Evolutionary conservation across 805 yeast species (phyloP), one percentile per base, ranked within the genome.

Genomic region (Pichia exigua): DNA sequence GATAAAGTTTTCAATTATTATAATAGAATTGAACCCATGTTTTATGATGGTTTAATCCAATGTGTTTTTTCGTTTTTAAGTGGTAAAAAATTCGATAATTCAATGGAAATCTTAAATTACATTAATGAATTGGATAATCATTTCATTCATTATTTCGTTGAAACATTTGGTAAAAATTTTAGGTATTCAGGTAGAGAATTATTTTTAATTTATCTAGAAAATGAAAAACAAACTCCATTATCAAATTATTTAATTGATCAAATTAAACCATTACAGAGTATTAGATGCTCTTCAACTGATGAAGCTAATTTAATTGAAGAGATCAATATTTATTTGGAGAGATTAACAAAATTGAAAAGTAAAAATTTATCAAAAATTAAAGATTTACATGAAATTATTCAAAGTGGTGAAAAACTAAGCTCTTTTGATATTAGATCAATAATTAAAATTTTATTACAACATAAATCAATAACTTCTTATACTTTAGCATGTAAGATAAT

Each of bases 401-500:
- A 52, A 17, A 42, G 43, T 26, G 67, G 67, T 4, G 51, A 57
- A 15, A 54, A 43, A 41, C 49, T 66, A 30, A 62, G 66, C 1
- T 55, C 63, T 2, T 50, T 54, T 42, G 69, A 66, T 42, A 57
- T 64, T 38, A 60, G 58, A 18, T 50, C 55, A n/a, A 27, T 66
- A 10, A 51, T 65, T 39, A 53, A 53, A 15, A 28, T 64, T 21
- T 47, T 66, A 26, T 46, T 65, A 13, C 22, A 51, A 12, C 54
- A 52, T 20, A 62, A 57, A 45, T 59, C 68, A 3, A 52, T 54
- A n/a, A 51, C 49, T 4, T 58, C 48, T 38, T 54, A 30, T 47
- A 52, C 44, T 0, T 57, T 68, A 22, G 76, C 77, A 0, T 57
- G 62, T 21, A 56, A 57, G 21, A 55, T 75, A 0, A 54, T 76